phyloP scores from a whole-genome alignment of 352 stramenopile species.

The Paralagenidium karlingii region DNA sequence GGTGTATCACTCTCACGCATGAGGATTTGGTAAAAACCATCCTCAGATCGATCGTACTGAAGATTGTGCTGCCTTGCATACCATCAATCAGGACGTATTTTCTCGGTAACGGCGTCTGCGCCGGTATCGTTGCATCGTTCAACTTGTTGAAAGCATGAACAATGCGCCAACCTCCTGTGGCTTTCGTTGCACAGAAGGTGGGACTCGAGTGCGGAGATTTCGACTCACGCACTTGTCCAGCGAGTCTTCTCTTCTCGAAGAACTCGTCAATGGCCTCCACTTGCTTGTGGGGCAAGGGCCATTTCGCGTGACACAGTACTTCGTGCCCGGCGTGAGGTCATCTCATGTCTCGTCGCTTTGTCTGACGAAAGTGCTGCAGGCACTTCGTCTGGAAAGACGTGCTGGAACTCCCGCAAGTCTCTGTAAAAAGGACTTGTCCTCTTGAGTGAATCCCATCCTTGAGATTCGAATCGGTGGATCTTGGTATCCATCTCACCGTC shows the following conservation, averaged over 20 bases:
- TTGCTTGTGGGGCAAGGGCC: constrained; percentile 9
- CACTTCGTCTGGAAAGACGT: constrained; percentile 12
- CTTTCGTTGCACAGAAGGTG: constrained; percentile 13
- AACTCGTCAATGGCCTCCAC: constrained; percentile 8
- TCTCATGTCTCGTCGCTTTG: constrained; percentile 10
- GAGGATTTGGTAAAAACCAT: background rate
- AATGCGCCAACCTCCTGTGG: constrained; percentile 4
- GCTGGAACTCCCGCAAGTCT: too few relatives aligned
- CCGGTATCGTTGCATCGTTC: constrained; percentile 1
- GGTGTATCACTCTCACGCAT: background rate
- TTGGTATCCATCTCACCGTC: too few relatives aligned
- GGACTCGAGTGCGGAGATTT: constrained; percentile 7
- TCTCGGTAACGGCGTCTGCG: background rate
- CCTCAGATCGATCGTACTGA: background rate
- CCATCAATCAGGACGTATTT: background rate
- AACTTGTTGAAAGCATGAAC: constrained; percentile 4
- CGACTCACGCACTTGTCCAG: constrained; percentile 6
- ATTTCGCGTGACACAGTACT: constrained; percentile 16
- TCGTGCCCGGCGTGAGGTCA: constrained; percentile 9
- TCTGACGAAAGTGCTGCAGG: constrained; percentile 3
- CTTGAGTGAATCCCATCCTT: too few relatives aligned
- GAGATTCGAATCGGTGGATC: too few relatives aligned
- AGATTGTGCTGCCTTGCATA: background rate
- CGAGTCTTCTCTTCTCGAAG: constrained; percentile 3
- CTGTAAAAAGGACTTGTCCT: too few relatives aligned